A percentile compares a stretch with the other conserved stretches of the same genome.
phyloP scores from a whole-genome alignment of 352 stramenopile species.

The Globisporangium radiosum region DNA sequence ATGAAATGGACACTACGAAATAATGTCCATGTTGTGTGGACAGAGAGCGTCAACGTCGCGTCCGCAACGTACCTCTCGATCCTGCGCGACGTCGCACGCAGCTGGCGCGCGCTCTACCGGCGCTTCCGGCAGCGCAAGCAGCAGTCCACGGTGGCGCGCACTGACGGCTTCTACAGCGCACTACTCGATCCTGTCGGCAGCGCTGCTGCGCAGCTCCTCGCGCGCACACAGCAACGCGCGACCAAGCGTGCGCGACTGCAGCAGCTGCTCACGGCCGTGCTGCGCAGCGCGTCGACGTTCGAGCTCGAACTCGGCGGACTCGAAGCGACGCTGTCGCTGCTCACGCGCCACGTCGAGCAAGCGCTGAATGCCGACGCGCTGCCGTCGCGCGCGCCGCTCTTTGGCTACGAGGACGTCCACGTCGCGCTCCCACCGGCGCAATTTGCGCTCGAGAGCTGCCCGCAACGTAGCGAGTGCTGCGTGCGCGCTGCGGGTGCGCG shows the following conservation, averaged over 20 bases:
- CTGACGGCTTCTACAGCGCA: constrained; percentile 5
- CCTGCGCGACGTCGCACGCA: constrained; percentile 38
- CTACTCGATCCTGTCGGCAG: constrained; percentile 1
- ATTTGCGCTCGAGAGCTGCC: constrained; percentile 36
- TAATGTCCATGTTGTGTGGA: constrained; percentile 1
- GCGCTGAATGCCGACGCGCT: constrained; percentile 10
- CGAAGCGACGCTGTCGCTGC: constrained; percentile 36
- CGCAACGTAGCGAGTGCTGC: constrained; percentile 45
- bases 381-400: constrained; percentile 10
- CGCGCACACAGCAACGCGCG: constrained; percentile 12
- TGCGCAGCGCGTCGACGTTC: constrained; percentile 44
- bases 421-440: constrained; percentile 22
- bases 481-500: constrained; percentile 35
- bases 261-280: constrained; percentile 46
- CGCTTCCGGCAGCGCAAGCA: constrained; percentile 26
- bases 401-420: constrained; percentile 39
- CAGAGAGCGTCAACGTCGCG: constrained; percentile 21
- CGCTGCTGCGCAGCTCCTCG: constrained; percentile 14
- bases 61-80: constrained; percentile 41
- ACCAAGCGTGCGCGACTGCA: constrained; percentile 25
- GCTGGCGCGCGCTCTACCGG: constrained; percentile 33
- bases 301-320: constrained; percentile 40
- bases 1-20: not conserved
- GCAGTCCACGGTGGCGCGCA: constrained; percentile 3
- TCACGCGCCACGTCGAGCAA: constrained; percentile 41